A percentile compares a stretch with the other conserved stretches of the same genome.
These are phyloP conservation scores for Takakia lepidozioides DNA, from an alignment of 225 moss, liverwort and hornwort species.

Conservation along the genomic window DNA sequence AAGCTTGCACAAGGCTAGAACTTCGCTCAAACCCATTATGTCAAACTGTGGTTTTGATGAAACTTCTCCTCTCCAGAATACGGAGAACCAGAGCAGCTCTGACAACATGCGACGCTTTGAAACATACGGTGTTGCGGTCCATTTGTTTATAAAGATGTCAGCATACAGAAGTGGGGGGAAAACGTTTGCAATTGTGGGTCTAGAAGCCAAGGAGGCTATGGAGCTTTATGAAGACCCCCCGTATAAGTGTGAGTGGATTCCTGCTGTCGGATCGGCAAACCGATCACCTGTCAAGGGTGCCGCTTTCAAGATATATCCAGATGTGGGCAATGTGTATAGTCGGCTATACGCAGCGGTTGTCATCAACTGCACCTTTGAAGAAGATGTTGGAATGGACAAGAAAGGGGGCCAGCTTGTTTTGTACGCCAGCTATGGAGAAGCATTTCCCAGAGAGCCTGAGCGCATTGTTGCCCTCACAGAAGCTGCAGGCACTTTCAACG, in stretches of 20 bases:
- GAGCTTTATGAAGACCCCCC: conserved; percentile 49
- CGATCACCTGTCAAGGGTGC: conserved; percentile 16
- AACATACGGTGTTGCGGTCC: conserved; percentile 27
- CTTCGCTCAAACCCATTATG: no score
- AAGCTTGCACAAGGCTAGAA: no score
- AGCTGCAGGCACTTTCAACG: conserved; percentile 21
- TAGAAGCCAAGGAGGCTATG: conserved; percentile 51
- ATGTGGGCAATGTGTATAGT: conserved; percentile 42
- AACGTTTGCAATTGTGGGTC: conserved; percentile 65
- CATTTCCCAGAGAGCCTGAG: conserved; percentile 17
- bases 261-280: conserved; percentile 11
- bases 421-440: conserved; percentile 46
- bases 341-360: conserved; percentile 67
- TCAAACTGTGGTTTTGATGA: no score
- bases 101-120: conserved; percentile 24
- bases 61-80: no score
- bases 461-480: conserved; percentile 48
- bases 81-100: background rate
- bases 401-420: conserved; percentile 53
- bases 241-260: conserved; percentile 66
- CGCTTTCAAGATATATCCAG: conserved; percentile 53
- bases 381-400: conserved; percentile 43
- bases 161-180: conserved; percentile 55
- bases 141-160: conserved; percentile 77
- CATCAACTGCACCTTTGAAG: conserved; percentile 57